Evolutionary conservation across 208 protist species (phyloP), one percentile per base, ranked within the genome.

Genomic region (Crithidia expoeki): DNA sequence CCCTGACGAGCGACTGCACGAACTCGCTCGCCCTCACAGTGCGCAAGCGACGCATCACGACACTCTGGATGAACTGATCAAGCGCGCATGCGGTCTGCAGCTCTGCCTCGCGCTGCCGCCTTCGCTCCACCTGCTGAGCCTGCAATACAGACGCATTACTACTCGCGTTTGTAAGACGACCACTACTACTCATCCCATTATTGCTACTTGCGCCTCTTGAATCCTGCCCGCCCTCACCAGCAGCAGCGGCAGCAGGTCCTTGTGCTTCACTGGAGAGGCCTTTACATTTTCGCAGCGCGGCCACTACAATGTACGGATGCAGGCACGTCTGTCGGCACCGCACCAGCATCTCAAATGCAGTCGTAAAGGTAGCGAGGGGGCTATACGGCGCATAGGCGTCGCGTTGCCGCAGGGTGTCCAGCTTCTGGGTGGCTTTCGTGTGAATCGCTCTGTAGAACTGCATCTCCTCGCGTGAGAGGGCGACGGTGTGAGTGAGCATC

Each of bases 301-400:
- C 85, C 14, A 90, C 81, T 17, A 94, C 87, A 56, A 96, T 86
- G 72, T 89, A 91, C 27, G 91, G 88, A 47, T 97, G 93, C 52
- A 93, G 62, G 61, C 86, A 94, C 14, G 85, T 82, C 69, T 97
- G 93, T 27, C 91, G 89, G 30, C 92, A 92, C 42, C 91, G 84
- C 38, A 95, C 76, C 0, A 97, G 74, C 85, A 97, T 90, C 76
- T 94, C 89, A 55, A 97, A 90, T 38, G 87, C 86, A 1, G 84
- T 88, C 33, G 71, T 88, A 47, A 87, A 93, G 19, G 74, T 79
- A 7, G 70, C 36, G 19, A 83, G 75, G 4, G 65, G 73, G 30
- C 47, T 76, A 10, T 47, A 51, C 16, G 56, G 16, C 17, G 46
- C 51, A 57, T 56, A 30, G 19, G 52, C 62, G 34, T 70, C 51